Percentiles rank a stretch among this genome's conserved stretches.
These are phyloP conservation scores for Trichoderma sp. DNA, from an alignment of 2,329 filamentous ascomycete genomes.

Conservation along the genomic window DNA sequence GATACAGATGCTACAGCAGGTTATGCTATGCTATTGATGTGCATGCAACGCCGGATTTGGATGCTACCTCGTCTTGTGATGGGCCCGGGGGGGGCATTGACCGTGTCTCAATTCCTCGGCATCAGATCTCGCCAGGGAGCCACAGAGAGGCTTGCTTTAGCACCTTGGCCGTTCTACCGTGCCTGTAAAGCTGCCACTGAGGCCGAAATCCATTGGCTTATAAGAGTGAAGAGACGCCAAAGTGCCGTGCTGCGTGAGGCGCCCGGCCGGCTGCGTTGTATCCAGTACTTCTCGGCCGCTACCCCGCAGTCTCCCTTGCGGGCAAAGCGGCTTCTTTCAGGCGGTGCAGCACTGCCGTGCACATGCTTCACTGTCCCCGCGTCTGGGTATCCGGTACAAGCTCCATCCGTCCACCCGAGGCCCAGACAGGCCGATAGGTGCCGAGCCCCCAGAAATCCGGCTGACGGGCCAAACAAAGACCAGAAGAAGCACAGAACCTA, in stretches of 20 bases:
- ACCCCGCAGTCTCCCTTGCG: constrained; percentile 18
- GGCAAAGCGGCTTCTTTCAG: background rate
- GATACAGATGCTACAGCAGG: too few species aligned
- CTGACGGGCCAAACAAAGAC: background rate
- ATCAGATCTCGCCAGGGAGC: background rate
- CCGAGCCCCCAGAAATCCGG: constrained; percentile 31
- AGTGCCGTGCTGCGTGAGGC: background rate
- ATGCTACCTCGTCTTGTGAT: background rate
- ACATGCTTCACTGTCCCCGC: constrained; percentile 21
- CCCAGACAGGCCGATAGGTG: constrained; percentile 36
- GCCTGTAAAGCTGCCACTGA: background rate
- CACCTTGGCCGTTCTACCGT: background rate
- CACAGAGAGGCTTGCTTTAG: background rate
- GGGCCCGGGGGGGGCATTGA: background rate
- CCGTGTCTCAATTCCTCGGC: background rate
- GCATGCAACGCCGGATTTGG: background rate
- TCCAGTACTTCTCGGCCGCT: constrained; percentile 4
- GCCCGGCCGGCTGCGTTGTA: constrained; percentile 1
- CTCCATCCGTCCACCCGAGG: constrained; percentile 39
- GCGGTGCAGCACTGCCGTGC: background rate
- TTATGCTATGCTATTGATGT: background rate
- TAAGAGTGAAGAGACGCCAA: background rate
- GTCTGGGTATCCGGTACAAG: background rate
- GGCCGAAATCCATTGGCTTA: background rate
- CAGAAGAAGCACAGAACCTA: background rate